Conservation (phyloP, 805 yeast species). For the Metschnikowia gelsemii region DNA sequence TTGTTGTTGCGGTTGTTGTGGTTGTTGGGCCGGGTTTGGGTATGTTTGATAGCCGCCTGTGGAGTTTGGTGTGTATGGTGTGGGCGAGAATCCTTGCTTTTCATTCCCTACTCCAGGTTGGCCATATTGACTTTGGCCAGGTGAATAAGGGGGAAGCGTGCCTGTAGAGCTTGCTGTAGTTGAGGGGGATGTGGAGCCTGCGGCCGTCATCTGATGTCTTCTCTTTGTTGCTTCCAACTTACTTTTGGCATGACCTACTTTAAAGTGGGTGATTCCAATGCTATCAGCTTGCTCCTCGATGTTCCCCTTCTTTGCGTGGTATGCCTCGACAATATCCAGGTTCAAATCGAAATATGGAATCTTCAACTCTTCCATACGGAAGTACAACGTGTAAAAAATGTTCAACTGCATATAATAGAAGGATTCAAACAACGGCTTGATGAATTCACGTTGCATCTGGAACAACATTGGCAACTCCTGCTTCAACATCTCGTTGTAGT, state of each 20-base stretch:
- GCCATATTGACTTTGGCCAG: slow-evolving; percentile 24
- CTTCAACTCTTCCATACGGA: slow-evolving; percentile 91
- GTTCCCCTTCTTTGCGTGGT: slow-evolving; percentile 78
- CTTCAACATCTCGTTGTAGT: slow-evolving; percentile 92
- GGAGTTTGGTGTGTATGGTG: slow-evolving; percentile 6
- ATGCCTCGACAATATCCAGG: slow-evolving; percentile 81
- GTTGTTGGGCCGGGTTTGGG: slow-evolving; percentile 22
- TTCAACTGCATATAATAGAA: slow-evolving; percentile 97
- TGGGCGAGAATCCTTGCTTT: slow-evolving; percentile 13
- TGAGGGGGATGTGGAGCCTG: slow-evolving; percentile 24
- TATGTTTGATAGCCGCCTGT: slow-evolving; percentile 17
- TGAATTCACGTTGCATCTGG: slow-evolving; percentile 85
- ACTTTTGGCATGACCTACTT: slow-evolving; percentile 80
- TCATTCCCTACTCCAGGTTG: slow-evolving; percentile 18
- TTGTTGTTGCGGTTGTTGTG: slow-evolving; percentile 20
- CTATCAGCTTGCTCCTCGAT: slow-evolving; percentile 88
- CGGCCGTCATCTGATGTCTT: slow-evolving; percentile 55
- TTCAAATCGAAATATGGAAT: slow-evolving; percentile 92
- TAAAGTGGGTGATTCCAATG: slow-evolving; percentile 87
- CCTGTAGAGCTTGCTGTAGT: slow-evolving; percentile 24
- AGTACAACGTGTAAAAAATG: slow-evolving; percentile 89
- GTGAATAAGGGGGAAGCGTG: slow-evolving; percentile 38
- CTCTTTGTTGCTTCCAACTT: slow-evolving; percentile 82
- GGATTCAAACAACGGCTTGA: slow-evolving; percentile 89
- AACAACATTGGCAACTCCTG: slow-evolving; percentile 86